Evolutionary conservation across 83 land plant species (phyloP).

Genomic region (Thuja plicata): DNA sequence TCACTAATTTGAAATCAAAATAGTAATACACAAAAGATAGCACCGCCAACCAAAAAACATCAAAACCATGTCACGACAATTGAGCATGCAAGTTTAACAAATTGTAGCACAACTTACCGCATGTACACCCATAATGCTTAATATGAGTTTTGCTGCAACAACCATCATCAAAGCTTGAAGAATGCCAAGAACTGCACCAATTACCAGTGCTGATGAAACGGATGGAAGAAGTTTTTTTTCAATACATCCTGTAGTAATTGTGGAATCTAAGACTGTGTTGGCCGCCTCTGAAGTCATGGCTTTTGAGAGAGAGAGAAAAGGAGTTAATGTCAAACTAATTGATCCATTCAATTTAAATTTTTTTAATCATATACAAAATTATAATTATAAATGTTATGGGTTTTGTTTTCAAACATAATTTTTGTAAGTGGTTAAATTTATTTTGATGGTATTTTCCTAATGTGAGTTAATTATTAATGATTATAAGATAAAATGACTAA

Average conservation of each 20-base stretch:
- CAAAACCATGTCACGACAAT: slow-evolving; percentile 1
- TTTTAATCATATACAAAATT: too few relatives aligned
- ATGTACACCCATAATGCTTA: slow-evolving; percentile 65
- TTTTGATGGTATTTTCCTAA: too few relatives aligned
- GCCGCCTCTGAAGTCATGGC: not conserved
- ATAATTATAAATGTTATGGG: too few relatives aligned
- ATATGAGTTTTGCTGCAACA: slow-evolving; percentile 38
- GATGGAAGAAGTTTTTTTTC: slow-evolving; percentile 56
- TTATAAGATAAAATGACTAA: too few relatives aligned
- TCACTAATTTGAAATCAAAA: not conserved
- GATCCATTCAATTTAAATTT: not conserved
- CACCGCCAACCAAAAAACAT: not conserved
- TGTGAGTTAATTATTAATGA: too few relatives aligned
- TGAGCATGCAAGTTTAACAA: not conserved
- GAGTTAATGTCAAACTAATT: not conserved
- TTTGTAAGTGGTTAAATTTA: too few relatives aligned
- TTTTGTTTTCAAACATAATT: too few relatives aligned
- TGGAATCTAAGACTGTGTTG: not conserved
- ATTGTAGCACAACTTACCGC: slow-evolving; percentile 35
- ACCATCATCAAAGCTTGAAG: slow-evolving; percentile 57
- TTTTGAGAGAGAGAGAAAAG: not conserved
- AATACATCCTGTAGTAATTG: not conserved
- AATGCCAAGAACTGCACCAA: slow-evolving; percentile 66
- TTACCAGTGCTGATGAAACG: slow-evolving; percentile 68
- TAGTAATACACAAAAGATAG: not conserved